Percentiles rank a stretch among this genome's conserved stretches.
Evolutionary conservation across 2,329 filamentous ascomycete species (phyloP).

Genomic region (Penicillium glabrum): DNA sequence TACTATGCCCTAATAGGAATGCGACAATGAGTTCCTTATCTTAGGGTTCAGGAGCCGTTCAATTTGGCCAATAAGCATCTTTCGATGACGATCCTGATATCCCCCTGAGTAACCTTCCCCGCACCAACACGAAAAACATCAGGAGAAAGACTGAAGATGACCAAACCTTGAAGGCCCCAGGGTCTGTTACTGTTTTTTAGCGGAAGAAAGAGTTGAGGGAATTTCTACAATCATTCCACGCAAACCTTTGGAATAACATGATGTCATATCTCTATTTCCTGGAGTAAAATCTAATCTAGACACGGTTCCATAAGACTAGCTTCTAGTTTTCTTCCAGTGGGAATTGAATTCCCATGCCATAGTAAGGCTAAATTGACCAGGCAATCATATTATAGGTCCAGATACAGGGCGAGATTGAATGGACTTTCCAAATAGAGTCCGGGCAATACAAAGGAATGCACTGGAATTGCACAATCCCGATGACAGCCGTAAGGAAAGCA

Average conservation of each 20-base stretch:
- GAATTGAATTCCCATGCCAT: too few relatives aligned
- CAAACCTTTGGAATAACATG: too few relatives aligned
- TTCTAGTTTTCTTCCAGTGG: too few relatives aligned
- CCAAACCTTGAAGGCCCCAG: neutral
- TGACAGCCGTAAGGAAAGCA: neutral
- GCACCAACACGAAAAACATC: neutral
- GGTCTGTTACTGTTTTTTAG: neutral
- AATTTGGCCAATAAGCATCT: neutral
- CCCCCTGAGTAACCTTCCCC: slow-evolving; percentile 7
- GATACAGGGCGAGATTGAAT: too few relatives aligned
- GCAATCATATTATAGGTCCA: too few relatives aligned
- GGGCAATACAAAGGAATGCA: neutral
- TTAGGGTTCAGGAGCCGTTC: slow-evolving; percentile 3
- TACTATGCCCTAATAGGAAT: neutral
- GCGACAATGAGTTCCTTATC: neutral
- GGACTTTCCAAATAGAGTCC: neutral
- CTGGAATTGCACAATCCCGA: neutral
- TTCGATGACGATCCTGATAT: slow-evolving; percentile 11
- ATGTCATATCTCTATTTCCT: too few relatives aligned
- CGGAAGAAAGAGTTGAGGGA: too few relatives aligned
- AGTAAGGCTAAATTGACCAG: too few relatives aligned
- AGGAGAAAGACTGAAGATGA: neutral
- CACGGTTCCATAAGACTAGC: too few relatives aligned
- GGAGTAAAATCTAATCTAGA: too few relatives aligned
- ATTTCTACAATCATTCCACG: too few relatives aligned